Evolutionary conservation across 169 alveolate genomes (phyloP).

Genomic region (Eimeria necatrix): DNA sequence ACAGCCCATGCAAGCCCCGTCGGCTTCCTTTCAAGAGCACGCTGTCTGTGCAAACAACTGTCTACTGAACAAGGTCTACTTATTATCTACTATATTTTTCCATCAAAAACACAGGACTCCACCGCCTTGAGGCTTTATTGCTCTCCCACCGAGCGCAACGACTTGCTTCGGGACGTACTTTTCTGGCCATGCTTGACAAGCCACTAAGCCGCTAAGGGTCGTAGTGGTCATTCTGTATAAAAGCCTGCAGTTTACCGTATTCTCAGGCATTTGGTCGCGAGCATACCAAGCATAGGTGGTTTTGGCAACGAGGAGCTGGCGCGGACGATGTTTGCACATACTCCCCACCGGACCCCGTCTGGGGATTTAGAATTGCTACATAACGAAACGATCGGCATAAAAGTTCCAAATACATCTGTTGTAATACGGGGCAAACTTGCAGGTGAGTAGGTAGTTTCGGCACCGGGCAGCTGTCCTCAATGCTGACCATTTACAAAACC

Average conservation of each 20-base stretch:
- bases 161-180: neutral
- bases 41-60: neutral
- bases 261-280: too few relatives aligned
- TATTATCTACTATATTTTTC: neutral
- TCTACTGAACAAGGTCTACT: neutral
- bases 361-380: slow-evolving; percentile 65
- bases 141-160: slow-evolving; percentile 34
- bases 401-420: slow-evolving; percentile 18
- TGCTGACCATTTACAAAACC: neutral
- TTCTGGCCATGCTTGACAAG: neutral
- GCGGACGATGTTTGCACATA: neutral
- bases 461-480: neutral
- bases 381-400: slow-evolving; percentile 47
- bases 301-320: neutral
- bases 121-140: neutral
- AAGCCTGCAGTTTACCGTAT: neutral
- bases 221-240: neutral
- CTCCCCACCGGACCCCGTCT: slow-evolving; percentile 46
- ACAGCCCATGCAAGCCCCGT: neutral
- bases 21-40: slow-evolving; percentile 22
- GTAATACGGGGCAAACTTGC: slow-evolving; percentile 51
- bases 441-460: slow-evolving; percentile 37
- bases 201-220: neutral
- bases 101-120: neutral
- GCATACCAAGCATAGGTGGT: neutral